A percentile compares a stretch with the other conserved stretches of the same genome.
These are phyloP conservation scores for Lactarius sp. DNA, from an alignment of 768 basidiomycete species.

Conservation along the genomic window DNA sequence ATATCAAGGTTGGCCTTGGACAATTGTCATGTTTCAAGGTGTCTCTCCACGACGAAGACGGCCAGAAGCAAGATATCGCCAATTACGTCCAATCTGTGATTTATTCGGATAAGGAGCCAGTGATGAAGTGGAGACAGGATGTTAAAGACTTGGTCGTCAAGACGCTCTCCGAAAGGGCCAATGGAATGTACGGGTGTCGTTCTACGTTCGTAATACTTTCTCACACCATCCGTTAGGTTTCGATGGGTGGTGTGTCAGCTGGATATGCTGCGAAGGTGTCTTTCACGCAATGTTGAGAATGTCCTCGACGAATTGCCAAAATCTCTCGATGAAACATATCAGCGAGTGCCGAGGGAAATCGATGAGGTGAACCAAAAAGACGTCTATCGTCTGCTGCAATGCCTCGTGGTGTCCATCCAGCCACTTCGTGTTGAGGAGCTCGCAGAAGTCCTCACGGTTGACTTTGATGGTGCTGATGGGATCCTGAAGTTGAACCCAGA, in stretches of 20 bases:
- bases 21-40: neutral
- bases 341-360: neutral
- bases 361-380: neutral
- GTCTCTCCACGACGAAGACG: neutral
- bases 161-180: neutral
- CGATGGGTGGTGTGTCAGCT: neutral
- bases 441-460: neutral
- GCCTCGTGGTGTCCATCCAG: neutral
- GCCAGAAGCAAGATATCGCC: neutral
- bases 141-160: neutral
- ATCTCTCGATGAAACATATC: neutral
- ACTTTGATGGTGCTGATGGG: neutral
- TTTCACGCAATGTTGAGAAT: neutral
- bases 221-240: neutral
- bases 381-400: neutral
- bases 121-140: neutral
- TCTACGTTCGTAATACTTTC: neutral
- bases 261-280: neutral
- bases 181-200: neutral
- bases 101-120: conserved; percentile 30
- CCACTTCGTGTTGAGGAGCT: neutral
- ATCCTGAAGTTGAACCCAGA: neutral
- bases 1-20: neutral
- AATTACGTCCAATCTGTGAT: neutral
- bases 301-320: neutral